Percentiles rank a stretch among this genome's conserved stretches.
Conservation (phyloP, 2,329 filamentous ascomycete species). For the Cladosporium sphaerospermum region DNA sequence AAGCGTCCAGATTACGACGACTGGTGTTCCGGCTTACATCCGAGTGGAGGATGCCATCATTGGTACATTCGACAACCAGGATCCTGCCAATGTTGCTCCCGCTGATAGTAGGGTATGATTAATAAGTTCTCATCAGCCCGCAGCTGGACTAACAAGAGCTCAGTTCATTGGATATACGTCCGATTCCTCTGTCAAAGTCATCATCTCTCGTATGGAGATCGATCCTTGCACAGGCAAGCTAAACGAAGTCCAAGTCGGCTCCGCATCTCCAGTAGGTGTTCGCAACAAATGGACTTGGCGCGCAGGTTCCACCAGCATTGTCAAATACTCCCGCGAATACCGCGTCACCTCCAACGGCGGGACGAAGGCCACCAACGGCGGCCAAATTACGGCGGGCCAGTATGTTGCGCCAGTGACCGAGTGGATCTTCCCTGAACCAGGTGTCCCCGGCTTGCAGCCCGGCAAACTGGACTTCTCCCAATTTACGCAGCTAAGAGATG, state of each 20-base stretch:
- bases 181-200: slow-evolving; percentile 30
- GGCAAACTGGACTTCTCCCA: slow-evolving; percentile 32
- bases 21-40: slow-evolving; percentile 34
- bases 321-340: slow-evolving; percentile 38
- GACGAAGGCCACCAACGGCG: slow-evolving; percentile 25
- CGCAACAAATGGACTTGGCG: slow-evolving; percentile 39
- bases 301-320: slow-evolving; percentile 22
- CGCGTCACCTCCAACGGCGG: slow-evolving; percentile 31
- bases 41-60: slow-evolving; percentile 39
- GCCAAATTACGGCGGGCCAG: slow-evolving; percentile 37
- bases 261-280: slow-evolving; percentile 25
- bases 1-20: slow-evolving; percentile 36
- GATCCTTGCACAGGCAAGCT: slow-evolving; percentile 39
- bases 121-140: neutral
- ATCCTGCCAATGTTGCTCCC: slow-evolving; percentile 28
- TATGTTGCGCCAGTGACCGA: slow-evolving; percentile 38
- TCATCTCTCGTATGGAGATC: slow-evolving; percentile 37
- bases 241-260: slow-evolving; percentile 32
- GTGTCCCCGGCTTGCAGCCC: slow-evolving; percentile 31
- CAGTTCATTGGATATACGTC: slow-evolving; percentile 37
- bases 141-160: neutral
- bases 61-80: slow-evolving; percentile 32
- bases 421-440: slow-evolving; percentile 40
- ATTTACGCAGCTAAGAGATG: slow-evolving; percentile 28
- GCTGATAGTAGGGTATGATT: slow-evolving; percentile 26